phyloP scores from a whole-genome alignment of 139 green algal species.

The Closterium sp. region DNA sequence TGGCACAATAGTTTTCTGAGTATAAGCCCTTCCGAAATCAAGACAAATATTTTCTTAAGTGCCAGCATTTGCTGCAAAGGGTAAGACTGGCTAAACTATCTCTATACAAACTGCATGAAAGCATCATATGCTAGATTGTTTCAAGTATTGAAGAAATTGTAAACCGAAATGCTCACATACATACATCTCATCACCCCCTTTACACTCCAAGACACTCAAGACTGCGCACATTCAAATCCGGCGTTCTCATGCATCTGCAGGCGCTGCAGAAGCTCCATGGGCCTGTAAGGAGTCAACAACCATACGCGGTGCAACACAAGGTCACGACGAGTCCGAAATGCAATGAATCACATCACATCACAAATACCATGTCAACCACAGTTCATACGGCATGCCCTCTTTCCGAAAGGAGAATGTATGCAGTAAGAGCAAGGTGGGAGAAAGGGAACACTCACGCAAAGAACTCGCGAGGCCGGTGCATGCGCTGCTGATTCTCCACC shows the following conservation, averaged over 20 bases:
- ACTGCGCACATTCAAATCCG: slow-evolving; percentile 10
- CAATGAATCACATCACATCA: not conserved
- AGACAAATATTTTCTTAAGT: too few relatives aligned
- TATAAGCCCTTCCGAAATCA: not conserved
- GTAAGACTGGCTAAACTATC: too few relatives aligned
- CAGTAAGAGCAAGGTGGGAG: not conserved
- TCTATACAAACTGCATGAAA: too few relatives aligned
- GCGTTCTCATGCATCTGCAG: slow-evolving; percentile 18
- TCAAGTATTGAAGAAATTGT: too few relatives aligned
- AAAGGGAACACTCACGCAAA: slow-evolving; percentile 12
- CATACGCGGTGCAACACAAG: too few relatives aligned
- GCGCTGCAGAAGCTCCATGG: slow-evolving; percentile 36
- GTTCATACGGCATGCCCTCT: not conserved
- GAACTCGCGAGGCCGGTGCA: slow-evolving; percentile 25
- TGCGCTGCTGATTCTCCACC: too few relatives aligned
- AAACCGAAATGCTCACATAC: too few relatives aligned
- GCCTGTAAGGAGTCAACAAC: not conserved
- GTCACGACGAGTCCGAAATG: too few relatives aligned
- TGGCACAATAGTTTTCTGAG: too few relatives aligned
- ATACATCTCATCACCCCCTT: too few relatives aligned
- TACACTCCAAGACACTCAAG: not conserved
- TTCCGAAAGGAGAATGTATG: not conserved
- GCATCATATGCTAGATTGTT: too few relatives aligned
- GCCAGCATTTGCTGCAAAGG: too few relatives aligned
- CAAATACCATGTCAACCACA: not conserved